These are phyloP conservation scores for Kwoniella shandongensis DNA, from an alignment of 768 basidiomycete species.

Conservation along the genomic window DNA sequence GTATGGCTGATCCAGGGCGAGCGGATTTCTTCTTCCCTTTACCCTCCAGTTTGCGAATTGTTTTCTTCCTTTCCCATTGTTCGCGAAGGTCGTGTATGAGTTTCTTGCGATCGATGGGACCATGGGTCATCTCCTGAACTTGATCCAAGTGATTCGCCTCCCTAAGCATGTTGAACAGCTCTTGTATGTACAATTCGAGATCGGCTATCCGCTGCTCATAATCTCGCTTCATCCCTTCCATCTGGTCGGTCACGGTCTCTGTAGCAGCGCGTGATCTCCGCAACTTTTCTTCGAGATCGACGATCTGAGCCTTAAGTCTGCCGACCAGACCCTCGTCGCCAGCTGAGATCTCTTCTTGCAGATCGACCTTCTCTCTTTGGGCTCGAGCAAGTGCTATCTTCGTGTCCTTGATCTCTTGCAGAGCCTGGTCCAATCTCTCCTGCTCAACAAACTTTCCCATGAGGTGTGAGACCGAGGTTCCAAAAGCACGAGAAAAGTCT, in stretches of 20 bases:
- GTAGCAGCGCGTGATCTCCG: constrained; percentile 75
- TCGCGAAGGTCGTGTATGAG: constrained; percentile 62
- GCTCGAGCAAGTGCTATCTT: constrained; percentile 59
- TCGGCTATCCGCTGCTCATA: constrained; percentile 86
- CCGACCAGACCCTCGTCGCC: constrained; percentile 83
- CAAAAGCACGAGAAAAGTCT: constrained; percentile 79
- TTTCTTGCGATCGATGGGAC: constrained; percentile 72
- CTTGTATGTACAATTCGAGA: constrained; percentile 87
- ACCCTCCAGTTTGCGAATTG: constrained; percentile 47
- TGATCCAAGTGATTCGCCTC: constrained; percentile 72
- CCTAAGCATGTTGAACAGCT: constrained; percentile 89
- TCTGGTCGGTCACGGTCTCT: constrained; percentile 69
- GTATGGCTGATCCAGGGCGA: constrained; percentile 1
- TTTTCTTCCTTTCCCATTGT: constrained; percentile 50
- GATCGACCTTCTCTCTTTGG: constrained; percentile 72
- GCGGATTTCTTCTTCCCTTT: constrained; percentile 6
- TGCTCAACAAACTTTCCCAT: constrained; percentile 87
- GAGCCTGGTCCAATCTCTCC: constrained; percentile 73
- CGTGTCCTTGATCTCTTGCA: constrained; percentile 72
- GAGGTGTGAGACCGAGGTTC: constrained; percentile 82
- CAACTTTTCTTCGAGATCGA: constrained; percentile 73
- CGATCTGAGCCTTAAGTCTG: constrained; percentile 69
- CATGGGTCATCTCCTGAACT: constrained; percentile 65
- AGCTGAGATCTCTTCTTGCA: constrained; percentile 77
- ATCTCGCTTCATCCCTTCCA: constrained; percentile 71